These are phyloP conservation scores for Paecilomyces sp. DNA, from an alignment of 2,329 filamentous ascomycete genomes.

Conservation along the genomic window DNA sequence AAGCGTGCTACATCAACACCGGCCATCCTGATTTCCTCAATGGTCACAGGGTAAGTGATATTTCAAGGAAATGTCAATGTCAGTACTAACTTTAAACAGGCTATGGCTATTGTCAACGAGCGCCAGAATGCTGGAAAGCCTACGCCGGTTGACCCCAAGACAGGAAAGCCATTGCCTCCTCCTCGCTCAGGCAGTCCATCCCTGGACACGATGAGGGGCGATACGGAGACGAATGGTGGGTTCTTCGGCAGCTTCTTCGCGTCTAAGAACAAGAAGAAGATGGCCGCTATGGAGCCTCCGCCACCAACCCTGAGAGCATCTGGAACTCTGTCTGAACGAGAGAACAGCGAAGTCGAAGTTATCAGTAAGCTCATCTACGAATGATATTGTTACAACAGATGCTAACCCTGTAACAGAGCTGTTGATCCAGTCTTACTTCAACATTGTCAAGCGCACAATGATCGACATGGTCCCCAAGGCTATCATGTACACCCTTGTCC, in stretches of 20 bases:
- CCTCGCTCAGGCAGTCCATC: constrained; percentile 70
- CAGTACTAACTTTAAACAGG: constrained; percentile 39
- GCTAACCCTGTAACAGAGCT: constrained; percentile 55
- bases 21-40: constrained; percentile 97
- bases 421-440: constrained; percentile 93
- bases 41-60: constrained; percentile 65
- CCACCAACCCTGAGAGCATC: constrained; percentile 90
- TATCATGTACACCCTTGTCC: constrained; percentile 94
- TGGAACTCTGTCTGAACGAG: constrained; percentile 86
- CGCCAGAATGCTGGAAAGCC: constrained; percentile 75
- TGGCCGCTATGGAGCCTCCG: constrained; percentile 97
- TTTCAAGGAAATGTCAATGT: not conserved
- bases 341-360: constrained; percentile 93
- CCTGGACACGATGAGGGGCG: constrained; percentile 47
- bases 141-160: constrained; percentile 95
- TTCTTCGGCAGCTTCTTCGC: constrained; percentile 99
- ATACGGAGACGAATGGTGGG: constrained; percentile 56
- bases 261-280: constrained; percentile 99
- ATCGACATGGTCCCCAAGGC: constrained; percentile 99
- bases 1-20: constrained; percentile 96
- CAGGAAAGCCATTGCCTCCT: constrained; percentile 79
- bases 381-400: not conserved
- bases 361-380: constrained; percentile 64
- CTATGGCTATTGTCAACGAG: constrained; percentile 97
- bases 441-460: constrained; percentile 97